These are phyloP conservation scores for Pseudozyma tsukubaensis DNA, from an alignment of 1,284 basidiomycete genomes.

Conservation along the genomic window DNA sequence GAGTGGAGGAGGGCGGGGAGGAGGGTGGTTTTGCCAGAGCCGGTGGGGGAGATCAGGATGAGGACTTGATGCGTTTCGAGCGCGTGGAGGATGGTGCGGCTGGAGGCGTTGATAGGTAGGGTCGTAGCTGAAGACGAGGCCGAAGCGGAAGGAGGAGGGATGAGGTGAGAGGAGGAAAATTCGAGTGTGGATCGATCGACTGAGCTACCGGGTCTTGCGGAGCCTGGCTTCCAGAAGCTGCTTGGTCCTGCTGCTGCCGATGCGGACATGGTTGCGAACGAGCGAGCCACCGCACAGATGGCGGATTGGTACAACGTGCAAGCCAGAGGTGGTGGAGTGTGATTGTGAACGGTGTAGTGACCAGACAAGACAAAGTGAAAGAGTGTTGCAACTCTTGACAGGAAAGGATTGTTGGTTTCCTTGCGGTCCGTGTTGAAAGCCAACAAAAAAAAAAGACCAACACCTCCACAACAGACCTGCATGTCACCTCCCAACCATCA, in stretches of 20 bases:
- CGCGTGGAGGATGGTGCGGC: conserved; percentile 82
- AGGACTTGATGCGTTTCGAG: conserved; percentile 84
- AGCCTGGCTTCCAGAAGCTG: conserved; percentile 66
- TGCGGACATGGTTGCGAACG: background rate
- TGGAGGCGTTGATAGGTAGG: conserved; percentile 88
- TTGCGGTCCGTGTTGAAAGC: background rate
- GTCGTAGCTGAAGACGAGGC: background rate
- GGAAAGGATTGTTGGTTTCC: background rate
- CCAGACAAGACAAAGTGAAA: background rate
- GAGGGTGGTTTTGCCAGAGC: conserved; percentile 70
- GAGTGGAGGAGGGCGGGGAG: conserved; percentile 93
- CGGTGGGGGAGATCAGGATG: conserved; percentile 74
- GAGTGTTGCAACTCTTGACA: conserved; percentile 22
- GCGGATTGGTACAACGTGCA: background rate
- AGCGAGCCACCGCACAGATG: background rate
- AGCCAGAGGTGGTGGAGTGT: background rate
- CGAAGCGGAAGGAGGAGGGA: conserved; percentile 1
- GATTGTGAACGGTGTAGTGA: background rate
- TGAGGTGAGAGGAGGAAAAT: background rate
- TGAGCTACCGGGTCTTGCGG: conserved; percentile 51
- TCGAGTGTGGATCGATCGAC: conserved; percentile 23
- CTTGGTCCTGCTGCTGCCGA: conserved; percentile 1
- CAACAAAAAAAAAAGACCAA: conserved; percentile 24
- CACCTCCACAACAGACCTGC: conserved; percentile 32
- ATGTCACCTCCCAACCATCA: background rate